phyloP scores from a whole-genome alignment of 2,329 filamentous ascomycete species.

The Cercospora citrullina region DNA sequence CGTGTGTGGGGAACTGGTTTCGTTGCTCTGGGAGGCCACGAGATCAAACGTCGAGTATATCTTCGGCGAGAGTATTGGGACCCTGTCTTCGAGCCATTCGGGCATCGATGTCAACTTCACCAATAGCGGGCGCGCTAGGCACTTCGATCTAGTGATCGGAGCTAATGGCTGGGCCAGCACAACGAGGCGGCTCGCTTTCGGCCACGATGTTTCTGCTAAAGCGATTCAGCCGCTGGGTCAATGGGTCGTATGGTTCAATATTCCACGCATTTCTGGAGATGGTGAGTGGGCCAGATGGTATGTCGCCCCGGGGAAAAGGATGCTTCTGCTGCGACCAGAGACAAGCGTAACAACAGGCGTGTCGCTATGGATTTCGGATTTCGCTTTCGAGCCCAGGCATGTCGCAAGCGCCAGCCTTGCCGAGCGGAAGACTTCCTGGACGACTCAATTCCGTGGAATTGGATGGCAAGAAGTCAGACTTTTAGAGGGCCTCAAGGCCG shows the following conservation, averaged over 20 bases:
- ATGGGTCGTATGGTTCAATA: constrained; percentile 33
- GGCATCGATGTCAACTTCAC: constrained; percentile 17
- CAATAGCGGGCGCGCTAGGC: not conserved
- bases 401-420: constrained; percentile 14
- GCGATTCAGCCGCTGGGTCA: constrained; percentile 28
- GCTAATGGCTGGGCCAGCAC: constrained; percentile 34
- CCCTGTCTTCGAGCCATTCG: constrained; percentile 15
- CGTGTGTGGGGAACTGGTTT: constrained; percentile 54
- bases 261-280: constrained; percentile 29
- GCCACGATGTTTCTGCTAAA: constrained; percentile 14
- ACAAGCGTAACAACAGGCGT: constrained; percentile 20
- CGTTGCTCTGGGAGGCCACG: constrained; percentile 43
- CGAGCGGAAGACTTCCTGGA: constrained; percentile 31
- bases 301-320: constrained; percentile 30
- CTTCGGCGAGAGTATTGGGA: constrained; percentile 26
- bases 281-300: constrained; percentile 34
- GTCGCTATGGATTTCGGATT: constrained; percentile 25
- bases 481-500: constrained; percentile 40
- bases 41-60: constrained; percentile 29
- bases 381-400: constrained; percentile 21
- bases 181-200: constrained; percentile 32
- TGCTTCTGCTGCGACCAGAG: constrained; percentile 33
- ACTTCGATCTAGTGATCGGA: constrained; percentile 35
- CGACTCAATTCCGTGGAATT: constrained; percentile 26
- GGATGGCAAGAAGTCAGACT: constrained; percentile 34